Percentiles rank a stretch among this genome's conserved stretches.
Conservation (phyloP, 306 rosid species). For the Gastrolobium villosum region DNA sequence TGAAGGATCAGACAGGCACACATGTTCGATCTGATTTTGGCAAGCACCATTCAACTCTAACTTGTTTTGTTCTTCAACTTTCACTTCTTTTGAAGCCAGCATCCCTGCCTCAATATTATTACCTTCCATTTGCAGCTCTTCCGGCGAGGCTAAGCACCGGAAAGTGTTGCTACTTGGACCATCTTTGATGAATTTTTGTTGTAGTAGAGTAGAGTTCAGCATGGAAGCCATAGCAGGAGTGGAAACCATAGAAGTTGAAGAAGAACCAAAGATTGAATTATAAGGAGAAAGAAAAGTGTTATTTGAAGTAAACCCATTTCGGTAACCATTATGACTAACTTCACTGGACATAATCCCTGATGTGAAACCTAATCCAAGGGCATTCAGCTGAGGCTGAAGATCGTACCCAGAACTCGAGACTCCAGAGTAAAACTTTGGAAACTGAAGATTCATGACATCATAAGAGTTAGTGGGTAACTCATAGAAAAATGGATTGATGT, state of each 20-base stretch:
- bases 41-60: constrained; percentile 54
- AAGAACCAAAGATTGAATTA: constrained; percentile 61
- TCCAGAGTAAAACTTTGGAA: constrained; percentile 58
- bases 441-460: constrained; percentile 59
- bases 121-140: constrained; percentile 48
- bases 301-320: constrained; percentile 60
- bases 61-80: constrained; percentile 64
- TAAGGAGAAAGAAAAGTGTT: constrained; percentile 62
- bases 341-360: constrained; percentile 54
- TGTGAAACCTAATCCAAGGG: constrained; percentile 76
- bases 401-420: constrained; percentile 56
- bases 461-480: constrained; percentile 60
- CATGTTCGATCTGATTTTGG: constrained; percentile 67
- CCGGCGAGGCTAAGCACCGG: constrained; percentile 57
- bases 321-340: constrained; percentile 39
- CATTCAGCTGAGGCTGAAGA: constrained; percentile 55
- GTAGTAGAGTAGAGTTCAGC: constrained; percentile 61
- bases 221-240: constrained; percentile 72
- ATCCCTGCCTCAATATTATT: constrained; percentile 27
- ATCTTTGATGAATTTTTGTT: constrained; percentile 63
- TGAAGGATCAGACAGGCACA: constrained; percentile 67
- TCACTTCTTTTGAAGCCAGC: constrained; percentile 62
- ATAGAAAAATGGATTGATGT: constrained; percentile 61
- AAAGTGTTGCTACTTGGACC: constrained; percentile 51
- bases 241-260: constrained; percentile 48